Evolutionary conservation across 495 filamentous ascomycete genomes (phyloP).

Genomic region (Hypoxylon intermedium): DNA sequence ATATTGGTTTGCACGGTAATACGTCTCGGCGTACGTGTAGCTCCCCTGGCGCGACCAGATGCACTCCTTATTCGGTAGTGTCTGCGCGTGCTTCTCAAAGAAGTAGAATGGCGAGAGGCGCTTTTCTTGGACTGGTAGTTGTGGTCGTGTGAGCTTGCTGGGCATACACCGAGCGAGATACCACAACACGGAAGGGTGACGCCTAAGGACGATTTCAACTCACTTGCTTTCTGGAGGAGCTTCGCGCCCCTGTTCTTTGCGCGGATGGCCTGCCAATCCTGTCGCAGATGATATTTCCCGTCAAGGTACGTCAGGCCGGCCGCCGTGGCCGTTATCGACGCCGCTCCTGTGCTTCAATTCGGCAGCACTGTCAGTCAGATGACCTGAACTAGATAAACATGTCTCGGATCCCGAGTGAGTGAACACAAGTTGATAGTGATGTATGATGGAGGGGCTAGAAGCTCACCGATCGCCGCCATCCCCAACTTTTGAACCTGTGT

Average conservation of each 20-base stretch:
- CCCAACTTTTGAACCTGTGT: not conserved
- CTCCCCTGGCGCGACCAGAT: slow-evolving; percentile 71
- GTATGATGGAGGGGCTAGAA: not conserved
- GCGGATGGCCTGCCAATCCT: slow-evolving; percentile 61
- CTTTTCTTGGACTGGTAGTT: slow-evolving; percentile 56
- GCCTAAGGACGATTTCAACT: slow-evolving; percentile 15
- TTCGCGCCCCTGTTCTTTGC: slow-evolving; percentile 45
- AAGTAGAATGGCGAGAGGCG: slow-evolving; percentile 68
- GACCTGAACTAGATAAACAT: not conserved
- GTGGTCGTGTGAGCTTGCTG: slow-evolving; percentile 7
- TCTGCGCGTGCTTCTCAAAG: slow-evolving; percentile 62
- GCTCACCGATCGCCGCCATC: slow-evolving; percentile 43
- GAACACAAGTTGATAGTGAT: not conserved
- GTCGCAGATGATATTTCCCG: slow-evolving; percentile 69
- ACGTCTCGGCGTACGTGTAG: slow-evolving; percentile 69
- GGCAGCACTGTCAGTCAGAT: slow-evolving; percentile 3
- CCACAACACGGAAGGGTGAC: not conserved
- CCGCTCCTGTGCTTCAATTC: slow-evolving; percentile 50
- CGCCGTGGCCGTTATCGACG: slow-evolving; percentile 60
- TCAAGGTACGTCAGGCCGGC: slow-evolving; percentile 70
- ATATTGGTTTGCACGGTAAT: slow-evolving; percentile 65
- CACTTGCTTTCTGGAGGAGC: slow-evolving; percentile 44
- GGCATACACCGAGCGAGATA: not conserved
- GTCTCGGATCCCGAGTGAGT: slow-evolving; percentile 7
- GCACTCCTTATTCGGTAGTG: slow-evolving; percentile 57